Percentiles rank a stretch among this genome's conserved stretches.
phyloP scores from a whole-genome alignment of 257 asterid species.

The Nicotiana knightiana region DNA sequence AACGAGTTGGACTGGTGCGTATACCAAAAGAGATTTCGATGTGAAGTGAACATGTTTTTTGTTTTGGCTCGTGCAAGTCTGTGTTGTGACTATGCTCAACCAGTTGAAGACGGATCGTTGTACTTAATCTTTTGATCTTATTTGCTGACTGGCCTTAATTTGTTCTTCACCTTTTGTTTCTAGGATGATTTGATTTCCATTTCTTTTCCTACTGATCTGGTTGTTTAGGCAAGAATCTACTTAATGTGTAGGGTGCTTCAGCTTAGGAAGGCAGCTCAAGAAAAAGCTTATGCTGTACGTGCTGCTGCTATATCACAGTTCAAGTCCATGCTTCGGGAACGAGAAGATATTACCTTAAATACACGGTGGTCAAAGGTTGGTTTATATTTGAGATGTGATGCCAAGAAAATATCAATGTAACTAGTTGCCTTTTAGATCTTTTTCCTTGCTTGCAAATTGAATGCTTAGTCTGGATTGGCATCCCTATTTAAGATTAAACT shows the following conservation, averaged over 20 bases:
- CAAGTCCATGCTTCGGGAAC: slow-evolving; percentile 79
- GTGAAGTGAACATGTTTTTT: not conserved
- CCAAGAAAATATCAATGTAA: not conserved
- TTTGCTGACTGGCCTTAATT: not conserved
- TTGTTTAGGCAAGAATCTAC: slow-evolving; percentile 15
- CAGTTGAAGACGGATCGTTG: not conserved
- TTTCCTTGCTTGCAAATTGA: slow-evolving; percentile 1
- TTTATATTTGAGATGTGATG: not conserved
- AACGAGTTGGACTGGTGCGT: not conserved
- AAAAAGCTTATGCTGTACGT: slow-evolving; percentile 71
- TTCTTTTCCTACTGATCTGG: slow-evolving; percentile 2
- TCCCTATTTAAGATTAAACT: not conserved
- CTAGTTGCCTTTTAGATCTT: not conserved
- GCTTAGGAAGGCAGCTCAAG: slow-evolving; percentile 70
- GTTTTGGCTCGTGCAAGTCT: not conserved
- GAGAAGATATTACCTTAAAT: slow-evolving; percentile 50
- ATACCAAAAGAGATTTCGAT: not conserved
- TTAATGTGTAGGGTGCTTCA: slow-evolving; percentile 54
- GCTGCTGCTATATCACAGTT: slow-evolving; percentile 63
- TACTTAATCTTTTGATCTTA: not conserved
- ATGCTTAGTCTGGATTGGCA: not conserved
- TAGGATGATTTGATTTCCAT: not conserved
- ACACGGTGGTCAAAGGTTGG: slow-evolving; percentile 96
- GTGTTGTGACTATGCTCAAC: not conserved
- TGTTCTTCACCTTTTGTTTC: not conserved